Evolutionary conservation across 2,329 filamentous ascomycete species (phyloP).

Genomic region (Diaporthe ampelina): DNA sequence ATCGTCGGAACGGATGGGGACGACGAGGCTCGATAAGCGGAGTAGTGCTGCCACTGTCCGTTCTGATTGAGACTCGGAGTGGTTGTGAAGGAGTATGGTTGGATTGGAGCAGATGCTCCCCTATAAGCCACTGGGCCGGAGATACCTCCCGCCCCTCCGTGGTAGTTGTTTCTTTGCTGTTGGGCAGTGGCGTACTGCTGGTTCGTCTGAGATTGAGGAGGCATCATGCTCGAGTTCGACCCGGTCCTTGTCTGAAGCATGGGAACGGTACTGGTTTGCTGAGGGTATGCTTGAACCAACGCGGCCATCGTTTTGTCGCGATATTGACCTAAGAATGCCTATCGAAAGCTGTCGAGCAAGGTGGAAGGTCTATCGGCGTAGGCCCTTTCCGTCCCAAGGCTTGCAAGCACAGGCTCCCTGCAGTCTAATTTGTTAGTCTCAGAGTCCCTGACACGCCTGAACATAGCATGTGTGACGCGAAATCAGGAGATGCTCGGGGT

Average conservation of each 20-base stretch:
- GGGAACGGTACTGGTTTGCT: constrained; percentile 79
- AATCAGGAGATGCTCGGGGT: neutral
- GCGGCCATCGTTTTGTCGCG: constrained; percentile 77
- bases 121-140: constrained; percentile 64
- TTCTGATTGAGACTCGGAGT: constrained; percentile 75
- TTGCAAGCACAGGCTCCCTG: constrained; percentile 19
- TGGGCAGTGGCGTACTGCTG: constrained; percentile 64
- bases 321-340: constrained; percentile 45
- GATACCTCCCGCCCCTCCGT: constrained; percentile 62
- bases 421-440: constrained; percentile 5
- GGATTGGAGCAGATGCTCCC: constrained; percentile 71
- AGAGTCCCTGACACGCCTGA: neutral
- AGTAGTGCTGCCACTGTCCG: constrained; percentile 65
- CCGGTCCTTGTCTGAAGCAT: constrained; percentile 82
- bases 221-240: constrained; percentile 73
- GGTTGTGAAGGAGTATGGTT: constrained; percentile 82
- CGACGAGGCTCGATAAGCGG: constrained; percentile 63
- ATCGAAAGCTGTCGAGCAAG: constrained; percentile 41
- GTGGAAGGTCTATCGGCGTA: constrained; percentile 12
- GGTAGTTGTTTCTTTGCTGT: constrained; percentile 64
- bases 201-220: constrained; percentile 63
- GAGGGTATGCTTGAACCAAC: constrained; percentile 84
- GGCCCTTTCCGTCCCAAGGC: constrained; percentile 1
- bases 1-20: constrained; percentile 59
- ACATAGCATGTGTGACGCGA: neutral